Percentiles rank a stretch among this genome's conserved stretches.
Evolutionary conservation across 1,284 basidiomycete species (phyloP).

Genomic region (Rhodotorula sp.): DNA sequence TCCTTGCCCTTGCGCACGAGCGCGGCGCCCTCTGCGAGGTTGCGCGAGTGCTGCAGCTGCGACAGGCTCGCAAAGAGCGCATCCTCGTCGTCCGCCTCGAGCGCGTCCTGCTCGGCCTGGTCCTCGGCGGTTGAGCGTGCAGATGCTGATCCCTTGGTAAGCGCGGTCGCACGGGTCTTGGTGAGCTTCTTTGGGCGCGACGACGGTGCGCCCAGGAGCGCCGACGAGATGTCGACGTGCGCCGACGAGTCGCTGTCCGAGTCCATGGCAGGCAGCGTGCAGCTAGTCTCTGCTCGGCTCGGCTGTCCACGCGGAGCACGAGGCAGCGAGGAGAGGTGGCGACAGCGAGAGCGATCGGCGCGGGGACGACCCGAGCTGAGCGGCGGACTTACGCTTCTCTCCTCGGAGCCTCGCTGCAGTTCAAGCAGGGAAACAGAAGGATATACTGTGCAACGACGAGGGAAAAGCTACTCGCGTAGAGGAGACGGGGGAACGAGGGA

Average conservation of each 20-base stretch:
- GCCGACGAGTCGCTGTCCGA: constrained; percentile 20
- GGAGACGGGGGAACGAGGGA: neutral
- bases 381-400: too few relatives aligned
- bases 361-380: too few relatives aligned
- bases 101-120: neutral
- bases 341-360: constrained; percentile 54
- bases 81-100: constrained; percentile 34
- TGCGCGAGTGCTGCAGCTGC: constrained; percentile 38
- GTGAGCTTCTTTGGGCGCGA: neutral
- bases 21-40: constrained; percentile 43
- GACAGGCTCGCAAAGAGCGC: constrained; percentile 34
- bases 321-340: constrained; percentile 71
- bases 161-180: neutral
- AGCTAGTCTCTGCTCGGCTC: constrained; percentile 59
- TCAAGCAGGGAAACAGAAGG: too few relatives aligned
- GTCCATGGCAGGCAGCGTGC: constrained; percentile 24
- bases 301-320: too few relatives aligned
- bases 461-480: constrained; percentile 1
- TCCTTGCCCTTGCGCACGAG: constrained; percentile 39
- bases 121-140: neutral
- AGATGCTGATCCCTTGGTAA: neutral
- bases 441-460: neutral
- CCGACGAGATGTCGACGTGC: constrained; percentile 30
- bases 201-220: constrained; percentile 9
- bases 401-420: too few relatives aligned